Percentiles rank a stretch among this genome's conserved stretches.
Evolutionary conservation across 257 asterid species (phyloP).

Genomic region (Scutellaria galericulata): DNA sequence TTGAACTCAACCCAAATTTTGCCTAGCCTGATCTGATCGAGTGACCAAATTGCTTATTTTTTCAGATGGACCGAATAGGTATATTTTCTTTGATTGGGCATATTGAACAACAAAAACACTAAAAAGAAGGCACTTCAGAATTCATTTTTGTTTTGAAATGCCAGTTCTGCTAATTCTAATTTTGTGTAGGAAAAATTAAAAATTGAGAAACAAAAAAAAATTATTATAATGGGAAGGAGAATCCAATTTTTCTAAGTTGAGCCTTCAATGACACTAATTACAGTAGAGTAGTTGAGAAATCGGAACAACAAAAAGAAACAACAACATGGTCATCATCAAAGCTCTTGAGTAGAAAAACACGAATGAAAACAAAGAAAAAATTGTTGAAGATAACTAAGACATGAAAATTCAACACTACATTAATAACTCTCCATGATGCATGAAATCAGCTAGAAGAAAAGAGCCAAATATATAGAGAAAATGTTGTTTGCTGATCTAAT

Average conservation of each 20-base stretch:
- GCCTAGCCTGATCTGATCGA: too few relatives aligned
- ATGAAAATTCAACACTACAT: background rate
- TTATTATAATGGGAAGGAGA: background rate
- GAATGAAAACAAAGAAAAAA: background rate
- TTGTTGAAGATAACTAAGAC: background rate
- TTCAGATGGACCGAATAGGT: too few relatives aligned
- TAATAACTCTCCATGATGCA: constrained; percentile 15
- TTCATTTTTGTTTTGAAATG: too few relatives aligned
- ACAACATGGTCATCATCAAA: constrained; percentile 64
- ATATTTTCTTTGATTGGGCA: too few relatives aligned
- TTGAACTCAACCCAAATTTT: too few relatives aligned
- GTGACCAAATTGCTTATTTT: too few relatives aligned
- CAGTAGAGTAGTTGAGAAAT: constrained; percentile 45
- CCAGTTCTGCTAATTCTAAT: too few relatives aligned
- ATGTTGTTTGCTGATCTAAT: constrained; percentile 7
- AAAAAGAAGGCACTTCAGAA: background rate
- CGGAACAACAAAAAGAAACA: constrained; percentile 53
- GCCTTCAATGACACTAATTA: constrained; percentile 44
- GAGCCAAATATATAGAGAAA: constrained; percentile 15
- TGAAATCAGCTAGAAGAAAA: background rate
- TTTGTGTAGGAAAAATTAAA: background rate
- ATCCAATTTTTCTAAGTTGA: constrained; percentile 64
- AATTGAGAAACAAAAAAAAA: background rate
- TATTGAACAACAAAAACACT: background rate
- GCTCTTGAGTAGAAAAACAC: constrained; percentile 24